Conservation (phyloP, 2,329 filamentous ascomycete species). For the Fusarium sacchari region DNA sequence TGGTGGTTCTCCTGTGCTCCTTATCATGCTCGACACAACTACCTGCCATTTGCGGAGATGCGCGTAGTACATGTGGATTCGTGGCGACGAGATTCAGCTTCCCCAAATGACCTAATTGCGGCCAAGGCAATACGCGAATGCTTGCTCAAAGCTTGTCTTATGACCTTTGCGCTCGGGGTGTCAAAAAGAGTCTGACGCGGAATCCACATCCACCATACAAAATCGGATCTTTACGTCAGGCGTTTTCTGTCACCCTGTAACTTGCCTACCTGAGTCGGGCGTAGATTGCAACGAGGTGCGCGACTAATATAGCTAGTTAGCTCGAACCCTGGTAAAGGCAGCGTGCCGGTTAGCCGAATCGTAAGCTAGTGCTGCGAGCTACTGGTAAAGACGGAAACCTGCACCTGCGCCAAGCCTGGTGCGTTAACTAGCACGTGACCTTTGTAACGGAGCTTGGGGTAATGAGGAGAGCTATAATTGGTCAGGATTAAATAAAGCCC, state of each 20-base stretch:
- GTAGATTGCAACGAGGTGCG: no score
- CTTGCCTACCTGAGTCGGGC: background rate
- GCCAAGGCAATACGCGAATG: background rate
- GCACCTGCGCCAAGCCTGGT: no score
- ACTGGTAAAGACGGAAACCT: no score
- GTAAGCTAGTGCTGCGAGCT: background rate
- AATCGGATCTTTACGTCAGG: no score
- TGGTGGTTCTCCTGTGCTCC: background rate
- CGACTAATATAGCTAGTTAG: background rate
- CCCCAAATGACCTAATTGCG: background rate
- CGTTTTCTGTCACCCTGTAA: no score
- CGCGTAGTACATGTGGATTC: background rate
- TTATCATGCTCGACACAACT: background rate
- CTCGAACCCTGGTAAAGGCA: background rate
- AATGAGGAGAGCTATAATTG: no score
- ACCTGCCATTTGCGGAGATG: background rate
- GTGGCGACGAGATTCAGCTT: background rate
- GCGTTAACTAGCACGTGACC: no score
- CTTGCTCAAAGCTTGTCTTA: background rate
- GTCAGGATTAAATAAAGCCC: no score
- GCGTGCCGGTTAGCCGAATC: background rate
- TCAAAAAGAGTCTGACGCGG: no score
- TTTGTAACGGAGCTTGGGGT: no score
- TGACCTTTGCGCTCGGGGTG: no score
- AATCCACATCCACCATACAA: no score